phyloP scores from a whole-genome alignment of 139 green algal species.

The Mychonastes homosphaera region DNA sequence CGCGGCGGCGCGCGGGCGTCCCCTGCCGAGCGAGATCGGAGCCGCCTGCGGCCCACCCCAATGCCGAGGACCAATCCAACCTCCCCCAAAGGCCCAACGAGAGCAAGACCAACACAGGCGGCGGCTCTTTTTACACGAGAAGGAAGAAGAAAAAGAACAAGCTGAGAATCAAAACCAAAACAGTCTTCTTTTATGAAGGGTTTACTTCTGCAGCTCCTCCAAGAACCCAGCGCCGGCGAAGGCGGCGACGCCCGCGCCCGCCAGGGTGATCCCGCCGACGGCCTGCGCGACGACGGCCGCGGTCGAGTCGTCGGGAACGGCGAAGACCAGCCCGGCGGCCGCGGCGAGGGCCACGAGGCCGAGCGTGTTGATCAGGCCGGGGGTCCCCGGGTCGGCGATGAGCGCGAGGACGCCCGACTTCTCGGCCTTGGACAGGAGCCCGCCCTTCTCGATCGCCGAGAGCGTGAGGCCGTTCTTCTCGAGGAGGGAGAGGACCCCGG shows the following conservation, averaged over 20 bases:
- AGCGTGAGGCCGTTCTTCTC: conserved; percentile 50
- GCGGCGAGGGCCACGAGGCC: conserved; percentile 13
- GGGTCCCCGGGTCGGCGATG: conserved; percentile 20
- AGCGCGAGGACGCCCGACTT: conserved; percentile 34
- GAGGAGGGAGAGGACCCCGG: conserved; percentile 40
- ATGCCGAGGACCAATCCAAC: too few species aligned
- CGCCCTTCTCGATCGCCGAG: conserved; percentile 54
- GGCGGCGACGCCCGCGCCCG: conserved; percentile 18
- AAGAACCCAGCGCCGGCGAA: conserved; percentile 26
- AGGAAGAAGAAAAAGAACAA: too few species aligned
- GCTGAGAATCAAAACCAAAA: too few species aligned
- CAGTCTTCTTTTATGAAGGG: too few species aligned
- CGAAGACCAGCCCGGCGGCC: conserved; percentile 26
- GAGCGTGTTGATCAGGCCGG: conserved; percentile 19
- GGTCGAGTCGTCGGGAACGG: conserved; percentile 26
- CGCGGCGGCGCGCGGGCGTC: too few species aligned
- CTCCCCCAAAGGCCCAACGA: too few species aligned
- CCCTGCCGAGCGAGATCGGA: too few species aligned
- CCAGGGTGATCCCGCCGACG: conserved; percentile 15
- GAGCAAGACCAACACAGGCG: too few species aligned
- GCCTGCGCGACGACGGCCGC: conserved; percentile 18
- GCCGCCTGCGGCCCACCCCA: too few species aligned
- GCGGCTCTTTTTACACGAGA: too few species aligned
- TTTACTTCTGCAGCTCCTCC: conserved; percentile 25
- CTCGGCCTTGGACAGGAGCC: conserved; percentile 53